Percentiles rank a stretch among this genome's conserved stretches.
These are phyloP conservation scores for Lipomyces mesembrius DNA, from an alignment of 805 yeast genomes.

Conservation along the genomic window DNA sequence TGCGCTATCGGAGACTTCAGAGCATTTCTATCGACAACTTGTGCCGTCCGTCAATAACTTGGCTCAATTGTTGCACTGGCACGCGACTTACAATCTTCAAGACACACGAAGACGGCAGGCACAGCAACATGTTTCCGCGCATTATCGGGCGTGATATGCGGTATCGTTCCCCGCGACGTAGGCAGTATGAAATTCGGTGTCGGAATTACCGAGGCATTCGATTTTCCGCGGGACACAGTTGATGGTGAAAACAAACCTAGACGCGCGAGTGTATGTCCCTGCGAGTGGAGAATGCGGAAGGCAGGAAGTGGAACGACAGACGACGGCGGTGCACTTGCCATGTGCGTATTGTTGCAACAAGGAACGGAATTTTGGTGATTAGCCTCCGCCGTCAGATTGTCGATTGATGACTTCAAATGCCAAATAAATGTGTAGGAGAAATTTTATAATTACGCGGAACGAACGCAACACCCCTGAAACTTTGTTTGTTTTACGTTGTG, in stretches of 20 bases:
- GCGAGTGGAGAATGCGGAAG: slow-evolving; percentile 12
- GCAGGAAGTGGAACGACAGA: slow-evolving; percentile 5
- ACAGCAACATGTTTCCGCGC: slow-evolving; percentile 36
- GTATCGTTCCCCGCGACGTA: slow-evolving; percentile 50
- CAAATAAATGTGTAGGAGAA: neutral
- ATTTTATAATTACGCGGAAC: neutral
- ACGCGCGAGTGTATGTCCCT: slow-evolving; percentile 10
- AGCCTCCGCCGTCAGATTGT: neutral
- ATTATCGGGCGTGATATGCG: slow-evolving; percentile 52
- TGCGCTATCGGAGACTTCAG: slow-evolving; percentile 24
- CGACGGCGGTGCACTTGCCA: slow-evolving; percentile 1
- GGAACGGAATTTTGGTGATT: neutral
- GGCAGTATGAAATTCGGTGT: slow-evolving; percentile 42
- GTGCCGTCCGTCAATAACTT: neutral
- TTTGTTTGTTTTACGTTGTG: neutral
- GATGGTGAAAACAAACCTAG: slow-evolving; percentile 13
- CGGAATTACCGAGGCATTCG: slow-evolving; percentile 10
- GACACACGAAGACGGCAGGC: slow-evolving; percentile 42
- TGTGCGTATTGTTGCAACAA: neutral
- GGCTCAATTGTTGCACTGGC: neutral
- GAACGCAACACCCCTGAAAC: neutral
- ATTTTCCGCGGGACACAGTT: slow-evolving; percentile 9
- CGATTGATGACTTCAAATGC: neutral
- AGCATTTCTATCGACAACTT: slow-evolving; percentile 44
- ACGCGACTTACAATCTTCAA: slow-evolving; percentile 46